Conservation (phyloP, 2,329 filamentous ascomycete species). For the Claviceps pusilla region DNA sequence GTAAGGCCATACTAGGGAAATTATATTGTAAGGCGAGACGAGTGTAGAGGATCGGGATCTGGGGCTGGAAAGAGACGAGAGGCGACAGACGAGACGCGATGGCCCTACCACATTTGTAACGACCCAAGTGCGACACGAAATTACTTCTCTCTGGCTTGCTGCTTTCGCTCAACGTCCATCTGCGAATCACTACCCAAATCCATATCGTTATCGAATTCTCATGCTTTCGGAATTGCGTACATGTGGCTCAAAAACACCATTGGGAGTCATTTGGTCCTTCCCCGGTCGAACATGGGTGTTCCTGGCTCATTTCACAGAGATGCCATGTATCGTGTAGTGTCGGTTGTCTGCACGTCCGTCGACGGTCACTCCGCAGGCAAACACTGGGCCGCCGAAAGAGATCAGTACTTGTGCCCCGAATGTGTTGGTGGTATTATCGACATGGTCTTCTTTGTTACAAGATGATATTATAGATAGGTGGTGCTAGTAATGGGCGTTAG, state of each 20-base stretch:
- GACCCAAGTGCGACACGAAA: not conserved
- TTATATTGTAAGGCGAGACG: not conserved
- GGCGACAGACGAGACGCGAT: not conserved
- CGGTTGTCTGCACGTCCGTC: not conserved
- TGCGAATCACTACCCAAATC: not conserved
- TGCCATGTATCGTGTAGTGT: not conserved
- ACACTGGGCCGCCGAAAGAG: not conserved
- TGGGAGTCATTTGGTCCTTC: not conserved
- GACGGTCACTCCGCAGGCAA: not conserved
- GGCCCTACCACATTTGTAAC: no score
- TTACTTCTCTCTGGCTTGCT: not conserved
- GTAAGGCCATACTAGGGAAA: not conserved
- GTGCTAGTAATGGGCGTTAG: not conserved
- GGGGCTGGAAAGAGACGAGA: not conserved
- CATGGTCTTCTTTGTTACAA: not conserved
- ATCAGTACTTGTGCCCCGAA: not conserved
- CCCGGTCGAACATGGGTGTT: not conserved
- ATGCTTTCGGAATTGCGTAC: not conserved
- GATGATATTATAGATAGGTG: not conserved
- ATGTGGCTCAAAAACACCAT: not conserved
- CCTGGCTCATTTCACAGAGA: not conserved
- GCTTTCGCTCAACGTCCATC: not conserved
- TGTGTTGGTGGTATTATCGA: not conserved
- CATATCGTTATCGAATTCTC: not conserved
- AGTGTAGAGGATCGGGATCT: not conserved